Percentiles rank a stretch among this genome's conserved stretches.
phyloP scores from a whole-genome alignment of 305 asterid species.

The Fraxinus sp. region DNA sequence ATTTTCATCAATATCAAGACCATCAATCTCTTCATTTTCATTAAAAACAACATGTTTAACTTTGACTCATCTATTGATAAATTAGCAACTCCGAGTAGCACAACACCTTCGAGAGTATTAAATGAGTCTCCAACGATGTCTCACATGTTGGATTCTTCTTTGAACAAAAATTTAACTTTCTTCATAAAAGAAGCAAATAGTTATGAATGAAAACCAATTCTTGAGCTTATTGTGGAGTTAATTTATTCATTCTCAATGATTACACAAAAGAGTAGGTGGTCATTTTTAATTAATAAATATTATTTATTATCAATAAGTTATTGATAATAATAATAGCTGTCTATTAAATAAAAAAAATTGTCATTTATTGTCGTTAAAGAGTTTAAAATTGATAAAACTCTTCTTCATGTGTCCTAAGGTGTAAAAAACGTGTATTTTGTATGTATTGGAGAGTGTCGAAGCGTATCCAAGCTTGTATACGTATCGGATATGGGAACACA shows the following conservation, averaged over 20 bases:
- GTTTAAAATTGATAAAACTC: not conserved
- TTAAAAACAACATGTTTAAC: not conserved
- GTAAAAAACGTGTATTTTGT: not conserved
- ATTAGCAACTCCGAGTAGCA: not conserved
- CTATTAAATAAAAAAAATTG: too few species aligned
- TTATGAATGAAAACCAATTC: not conserved
- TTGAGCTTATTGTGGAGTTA: not conserved
- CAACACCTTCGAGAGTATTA: not conserved
- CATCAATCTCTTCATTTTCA: not conserved
- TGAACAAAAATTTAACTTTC: not conserved
- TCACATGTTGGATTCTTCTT: not conserved
- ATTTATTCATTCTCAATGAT: not conserved
- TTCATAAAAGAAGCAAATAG: not conserved
- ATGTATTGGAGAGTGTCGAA: not conserved
- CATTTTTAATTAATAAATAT: too few species aligned
- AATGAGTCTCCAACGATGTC: not conserved
- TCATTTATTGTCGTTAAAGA: not conserved
- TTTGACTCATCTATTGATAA: not conserved
- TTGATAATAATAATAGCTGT: not conserved
- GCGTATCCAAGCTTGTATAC: not conserved
- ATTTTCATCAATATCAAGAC: not conserved
- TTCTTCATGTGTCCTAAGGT: not conserved
- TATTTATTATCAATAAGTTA: not conserved
- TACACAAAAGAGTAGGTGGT: not conserved
- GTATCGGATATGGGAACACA: not conserved